Conservation (phyloP, 306 rosid genomes). For the Trifolium repens region DNA sequence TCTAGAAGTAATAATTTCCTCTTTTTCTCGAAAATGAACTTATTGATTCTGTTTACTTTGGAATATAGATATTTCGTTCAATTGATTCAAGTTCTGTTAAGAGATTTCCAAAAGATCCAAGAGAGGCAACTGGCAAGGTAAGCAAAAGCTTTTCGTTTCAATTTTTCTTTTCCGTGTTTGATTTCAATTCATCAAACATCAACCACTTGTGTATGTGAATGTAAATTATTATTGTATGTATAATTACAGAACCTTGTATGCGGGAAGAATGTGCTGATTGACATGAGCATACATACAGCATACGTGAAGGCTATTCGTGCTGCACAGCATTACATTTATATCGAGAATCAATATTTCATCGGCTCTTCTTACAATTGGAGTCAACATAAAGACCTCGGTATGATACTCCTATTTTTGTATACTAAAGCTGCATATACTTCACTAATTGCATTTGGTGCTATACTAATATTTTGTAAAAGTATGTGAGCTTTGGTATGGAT, state of each 20-base stretch:
- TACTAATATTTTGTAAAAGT: neutral
- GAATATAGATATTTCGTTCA: conserved; percentile 86
- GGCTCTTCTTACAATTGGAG: conserved; percentile 90
- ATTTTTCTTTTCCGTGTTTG: conserved; percentile 25
- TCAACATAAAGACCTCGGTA: conserved; percentile 85
- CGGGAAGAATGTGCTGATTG: conserved; percentile 87
- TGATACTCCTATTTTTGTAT: conserved; percentile 18
- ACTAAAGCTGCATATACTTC: neutral
- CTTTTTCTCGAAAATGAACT: conserved; percentile 22
- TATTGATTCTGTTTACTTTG: conserved; percentile 36
- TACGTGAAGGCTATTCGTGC: conserved; percentile 85
- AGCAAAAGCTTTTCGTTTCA: conserved; percentile 43
- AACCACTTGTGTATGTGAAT: conserved; percentile 28
- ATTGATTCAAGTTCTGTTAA: conserved; percentile 93
- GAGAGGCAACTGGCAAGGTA: conserved; percentile 84
- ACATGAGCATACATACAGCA: conserved; percentile 95
- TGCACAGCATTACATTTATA: conserved; percentile 83
- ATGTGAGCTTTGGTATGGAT: conserved; percentile 3
- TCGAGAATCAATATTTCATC: conserved; percentile 90
- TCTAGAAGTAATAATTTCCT: conserved; percentile 16
- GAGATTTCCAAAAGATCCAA: conserved; percentile 86
- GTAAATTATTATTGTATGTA: conserved; percentile 34
- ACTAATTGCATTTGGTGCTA: neutral
- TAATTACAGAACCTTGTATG: conserved; percentile 77
- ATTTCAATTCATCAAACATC: conserved; percentile 32